A percentile compares a stretch with the other conserved stretches of the same genome.
Conservation (phyloP, 192 early-diverging fungal genomes). For the Entomortierella chlamydospora region DNA sequence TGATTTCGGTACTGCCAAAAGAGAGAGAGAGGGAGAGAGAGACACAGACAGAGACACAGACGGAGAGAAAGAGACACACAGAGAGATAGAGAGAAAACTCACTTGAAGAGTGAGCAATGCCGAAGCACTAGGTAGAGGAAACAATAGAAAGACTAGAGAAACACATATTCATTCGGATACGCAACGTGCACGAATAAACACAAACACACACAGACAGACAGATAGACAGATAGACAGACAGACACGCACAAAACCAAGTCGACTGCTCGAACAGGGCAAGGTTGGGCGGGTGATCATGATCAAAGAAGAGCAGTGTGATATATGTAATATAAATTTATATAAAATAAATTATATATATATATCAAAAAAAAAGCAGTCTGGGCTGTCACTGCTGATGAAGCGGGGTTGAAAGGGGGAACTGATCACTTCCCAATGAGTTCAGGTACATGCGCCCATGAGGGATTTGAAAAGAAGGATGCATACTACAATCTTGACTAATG, state of each 20-base stretch:
- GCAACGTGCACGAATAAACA: neutral
- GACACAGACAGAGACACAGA: too few species aligned
- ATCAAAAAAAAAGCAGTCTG: conserved; percentile 6
- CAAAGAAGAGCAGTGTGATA: neutral
- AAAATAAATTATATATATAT: neutral
- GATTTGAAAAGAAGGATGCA: neutral
- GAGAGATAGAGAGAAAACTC: too few species aligned
- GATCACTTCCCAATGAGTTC: neutral
- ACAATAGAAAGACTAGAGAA: too few species aligned
- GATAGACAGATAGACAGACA: neutral
- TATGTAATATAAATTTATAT: neutral
- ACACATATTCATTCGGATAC: neutral
- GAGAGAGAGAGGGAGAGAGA: too few species aligned
- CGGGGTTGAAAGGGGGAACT: neutral
- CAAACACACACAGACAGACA: too few species aligned
- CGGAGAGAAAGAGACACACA: too few species aligned
- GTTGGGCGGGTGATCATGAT: conserved; percentile 14
- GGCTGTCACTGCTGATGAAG: neutral
- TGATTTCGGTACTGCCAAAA: too few species aligned
- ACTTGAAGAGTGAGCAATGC: too few species aligned
- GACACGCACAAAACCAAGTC: neutral
- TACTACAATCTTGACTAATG: too few species aligned
- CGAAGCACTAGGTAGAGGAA: too few species aligned
- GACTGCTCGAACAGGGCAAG: too few species aligned
- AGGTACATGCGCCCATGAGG: neutral